phyloP scores from a whole-genome alignment of 352 stramenopile species.

The Thalassiosira mediterranea region DNA sequence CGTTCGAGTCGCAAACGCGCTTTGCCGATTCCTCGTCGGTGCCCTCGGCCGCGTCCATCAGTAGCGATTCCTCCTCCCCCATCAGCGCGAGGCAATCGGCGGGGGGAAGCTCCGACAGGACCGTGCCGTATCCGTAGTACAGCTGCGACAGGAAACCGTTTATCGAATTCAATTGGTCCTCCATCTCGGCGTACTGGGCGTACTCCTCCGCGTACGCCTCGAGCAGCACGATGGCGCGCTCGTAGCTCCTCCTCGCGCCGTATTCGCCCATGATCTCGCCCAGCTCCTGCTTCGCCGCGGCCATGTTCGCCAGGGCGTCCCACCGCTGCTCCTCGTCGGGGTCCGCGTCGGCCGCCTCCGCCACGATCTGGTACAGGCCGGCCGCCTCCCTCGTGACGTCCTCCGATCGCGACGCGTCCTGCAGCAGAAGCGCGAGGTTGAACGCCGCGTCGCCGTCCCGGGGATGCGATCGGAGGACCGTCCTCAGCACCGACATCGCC shows the following conservation, averaged over 20 bases:
- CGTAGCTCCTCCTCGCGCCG: slow-evolving; percentile 30
- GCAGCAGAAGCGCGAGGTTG: slow-evolving; percentile 60
- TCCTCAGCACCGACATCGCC: slow-evolving; percentile 34
- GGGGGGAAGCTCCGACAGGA: slow-evolving; percentile 49
- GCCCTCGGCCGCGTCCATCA: slow-evolving; percentile 59
- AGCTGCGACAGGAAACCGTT: slow-evolving; percentile 60
- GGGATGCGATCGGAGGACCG: slow-evolving; percentile 33
- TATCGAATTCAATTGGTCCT: slow-evolving; percentile 24
- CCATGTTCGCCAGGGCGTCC: slow-evolving; percentile 66
- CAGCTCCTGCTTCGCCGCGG: slow-evolving; percentile 50
- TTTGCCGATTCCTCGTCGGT: slow-evolving; percentile 41
- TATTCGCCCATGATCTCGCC: slow-evolving; percentile 35
- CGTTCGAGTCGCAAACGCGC: slow-evolving; percentile 44
- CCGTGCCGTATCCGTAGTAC: slow-evolving; percentile 71
- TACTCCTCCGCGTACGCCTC: slow-evolving; percentile 36
- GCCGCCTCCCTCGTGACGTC: slow-evolving; percentile 49
- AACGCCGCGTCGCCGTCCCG: slow-evolving; percentile 46
- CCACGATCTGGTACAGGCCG: slow-evolving; percentile 45
- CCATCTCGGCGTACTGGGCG: slow-evolving; percentile 28
- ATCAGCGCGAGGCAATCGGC: slow-evolving; percentile 51
- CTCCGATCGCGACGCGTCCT: slow-evolving; percentile 43
- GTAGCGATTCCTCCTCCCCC: slow-evolving; percentile 54
- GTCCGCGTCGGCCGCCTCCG: slow-evolving; percentile 26
- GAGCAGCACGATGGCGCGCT: slow-evolving; percentile 42
- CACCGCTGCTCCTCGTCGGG: slow-evolving; percentile 48